Conservation (phyloP, 768 basidiomycete species). For the Nidularia pulvinata region DNA sequence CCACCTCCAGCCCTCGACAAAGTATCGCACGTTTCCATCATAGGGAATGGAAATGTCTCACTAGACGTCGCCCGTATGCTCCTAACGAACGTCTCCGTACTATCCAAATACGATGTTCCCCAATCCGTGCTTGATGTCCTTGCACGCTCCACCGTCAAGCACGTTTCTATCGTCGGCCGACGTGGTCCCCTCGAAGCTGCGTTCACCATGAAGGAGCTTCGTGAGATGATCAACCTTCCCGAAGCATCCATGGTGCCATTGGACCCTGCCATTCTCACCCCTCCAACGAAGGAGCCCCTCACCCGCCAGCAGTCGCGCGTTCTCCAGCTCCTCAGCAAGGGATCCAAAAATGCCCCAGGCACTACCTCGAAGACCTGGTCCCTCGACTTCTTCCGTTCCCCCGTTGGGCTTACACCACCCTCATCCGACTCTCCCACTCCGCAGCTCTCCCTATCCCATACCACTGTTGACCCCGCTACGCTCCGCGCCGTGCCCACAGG, state of each 20-base stretch:
- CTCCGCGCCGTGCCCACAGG: slow-evolving; percentile 55
- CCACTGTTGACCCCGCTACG: slow-evolving; percentile 47
- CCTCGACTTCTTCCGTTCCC: slow-evolving; percentile 80
- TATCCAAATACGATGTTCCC: slow-evolving; percentile 81
- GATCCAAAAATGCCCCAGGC: slow-evolving; percentile 50
- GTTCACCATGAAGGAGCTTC: slow-evolving; percentile 90
- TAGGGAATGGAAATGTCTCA: slow-evolving; percentile 96
- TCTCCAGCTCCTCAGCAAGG: slow-evolving; percentile 65
- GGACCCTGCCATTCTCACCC: slow-evolving; percentile 36
- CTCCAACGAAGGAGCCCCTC: slow-evolving; percentile 24
- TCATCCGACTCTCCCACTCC: slow-evolving; percentile 18
- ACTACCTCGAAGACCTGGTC: slow-evolving; percentile 72
- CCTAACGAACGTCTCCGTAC: slow-evolving; percentile 62
- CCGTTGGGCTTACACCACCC: slow-evolving; percentile 41
- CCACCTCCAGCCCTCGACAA: slow-evolving; percentile 65
- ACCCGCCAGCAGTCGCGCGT: slow-evolving; percentile 68
- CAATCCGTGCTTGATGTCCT: slow-evolving; percentile 70
- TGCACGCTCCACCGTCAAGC: slow-evolving; percentile 56
- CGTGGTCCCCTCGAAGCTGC: slow-evolving; percentile 89
- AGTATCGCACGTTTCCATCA: slow-evolving; percentile 72
- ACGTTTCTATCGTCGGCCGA: slow-evolving; percentile 83
- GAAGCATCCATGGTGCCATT: slow-evolving; percentile 72
- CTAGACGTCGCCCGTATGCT: slow-evolving; percentile 92
- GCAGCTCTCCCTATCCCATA: slow-evolving; percentile 61
- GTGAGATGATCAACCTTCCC: slow-evolving; percentile 75